These are phyloP conservation scores for Candida loeiensis DNA, from an alignment of 805 yeast species.

Conservation along the genomic window DNA sequence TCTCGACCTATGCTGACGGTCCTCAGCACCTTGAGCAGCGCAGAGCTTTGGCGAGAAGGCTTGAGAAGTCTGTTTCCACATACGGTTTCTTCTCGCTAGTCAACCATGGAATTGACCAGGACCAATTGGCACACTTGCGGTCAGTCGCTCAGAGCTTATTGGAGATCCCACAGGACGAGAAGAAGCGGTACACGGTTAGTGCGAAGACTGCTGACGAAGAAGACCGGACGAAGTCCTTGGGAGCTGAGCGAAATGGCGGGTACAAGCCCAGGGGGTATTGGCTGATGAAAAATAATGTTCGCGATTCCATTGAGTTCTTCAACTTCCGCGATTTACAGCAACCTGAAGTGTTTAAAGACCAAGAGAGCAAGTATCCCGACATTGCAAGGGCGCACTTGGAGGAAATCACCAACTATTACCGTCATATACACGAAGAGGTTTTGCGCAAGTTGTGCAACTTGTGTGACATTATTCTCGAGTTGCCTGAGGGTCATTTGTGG, in stretches of 20 bases:
- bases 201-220: conserved; percentile 28
- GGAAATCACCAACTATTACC: conserved; percentile 22
- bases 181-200: conserved; percentile 39
- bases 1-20: conserved; percentile 34
- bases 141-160: conserved; percentile 41
- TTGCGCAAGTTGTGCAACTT: conserved; percentile 23
- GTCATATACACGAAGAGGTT: conserved; percentile 19
- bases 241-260: conserved; percentile 30
- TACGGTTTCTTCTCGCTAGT: conserved; percentile 43
- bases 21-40: conserved; percentile 29
- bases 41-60: conserved; percentile 29
- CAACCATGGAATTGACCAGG: conserved; percentile 39
- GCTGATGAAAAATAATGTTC: conserved; percentile 28
- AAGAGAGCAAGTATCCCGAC: conserved; percentile 22
- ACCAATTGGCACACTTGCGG: conserved; percentile 30
- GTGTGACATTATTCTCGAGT: conserved; percentile 25
- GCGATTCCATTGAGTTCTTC: conserved; percentile 26
- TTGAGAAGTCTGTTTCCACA: conserved; percentile 39
- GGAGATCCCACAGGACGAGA: conserved; percentile 39
- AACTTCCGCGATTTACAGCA: conserved; percentile 27
- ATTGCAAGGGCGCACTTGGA: conserved; percentile 20
- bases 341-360: conserved; percentile 17
- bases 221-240: conserved; percentile 23
- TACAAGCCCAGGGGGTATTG: conserved; percentile 30
- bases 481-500: conserved; percentile 28